Base-by-base conservation (phyloP, 495 filamentous ascomycete species). In the Lichenothelia convexa region DNA sequence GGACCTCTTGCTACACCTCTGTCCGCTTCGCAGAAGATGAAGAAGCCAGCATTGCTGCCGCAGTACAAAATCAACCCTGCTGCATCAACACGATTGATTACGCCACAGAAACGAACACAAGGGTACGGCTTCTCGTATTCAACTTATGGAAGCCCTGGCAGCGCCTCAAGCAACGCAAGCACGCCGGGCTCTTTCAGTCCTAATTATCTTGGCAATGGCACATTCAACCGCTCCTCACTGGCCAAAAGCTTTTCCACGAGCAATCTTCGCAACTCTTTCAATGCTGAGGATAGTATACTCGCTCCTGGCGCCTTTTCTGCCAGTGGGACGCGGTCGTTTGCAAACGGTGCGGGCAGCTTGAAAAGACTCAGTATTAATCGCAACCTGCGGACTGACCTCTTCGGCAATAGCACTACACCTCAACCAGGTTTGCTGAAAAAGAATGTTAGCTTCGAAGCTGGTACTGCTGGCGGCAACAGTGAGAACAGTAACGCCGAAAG, bases 281-380 rank as follows among this genome's bases (percentile, higher is more conserved):
- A 70, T 34, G 46, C 49, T 12, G 65, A 75, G 16, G 82, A 93
- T 45, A 93, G 85, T 50, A 73, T 94, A 34, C 65, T 95, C 18
- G 69, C 75, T 3, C 83, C 87, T 0, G 83, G 82, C 21, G 82
- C 89, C 1, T 80, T 95, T 54, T 80, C 83, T 15, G 65, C 75
- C 18, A 73, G 67, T 42, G 63, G 68, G 21, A 40, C 30, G n/a
- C 37, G 37, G 11, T 11, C 26, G 18, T 33, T 32, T 23, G 36
- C 31, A 30, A n/a, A n/a, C n/a, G 72, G 61, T 39, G 60, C 62
- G 22, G 72, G 73, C 21, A 82, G 68, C 49, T 59, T 94, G 48
- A 93, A 93, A 63, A 81, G 78, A 44, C 66, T 97, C 34, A 74
- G 83, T 21, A 93, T 97, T 50, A 82, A 93, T 46, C 78, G 80